These are phyloP conservation scores for Coniferiporia weirii DNA, from an alignment of 1,284 basidiomycete species.

Conservation along the genomic window DNA sequence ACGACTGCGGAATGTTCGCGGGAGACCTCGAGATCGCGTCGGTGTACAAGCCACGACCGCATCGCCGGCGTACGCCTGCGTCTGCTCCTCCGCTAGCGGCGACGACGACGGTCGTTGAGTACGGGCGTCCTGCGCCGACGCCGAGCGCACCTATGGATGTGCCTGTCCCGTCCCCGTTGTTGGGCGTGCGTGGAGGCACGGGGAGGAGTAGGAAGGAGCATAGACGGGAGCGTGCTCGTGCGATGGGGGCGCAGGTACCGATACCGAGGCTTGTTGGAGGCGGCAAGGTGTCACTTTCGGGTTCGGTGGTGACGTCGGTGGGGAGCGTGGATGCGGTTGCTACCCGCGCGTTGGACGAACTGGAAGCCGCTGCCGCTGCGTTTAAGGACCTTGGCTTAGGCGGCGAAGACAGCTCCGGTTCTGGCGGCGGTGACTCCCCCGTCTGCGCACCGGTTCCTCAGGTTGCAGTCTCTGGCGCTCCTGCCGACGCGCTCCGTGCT, in stretches of 20 bases:
- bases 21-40: conserved; percentile 61
- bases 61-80: conserved; percentile 32
- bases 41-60: conserved; percentile 67
- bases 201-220: conserved; percentile 4
- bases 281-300: neutral
- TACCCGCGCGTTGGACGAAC: too few species aligned
- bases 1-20: conserved; percentile 27
- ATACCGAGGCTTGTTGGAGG: neutral
- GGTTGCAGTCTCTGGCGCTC: too few species aligned
- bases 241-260: neutral
- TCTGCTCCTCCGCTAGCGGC: neutral
- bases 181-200: neutral
- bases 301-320: neutral
- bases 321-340: conserved; percentile 2
- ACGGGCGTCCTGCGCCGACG: neutral
- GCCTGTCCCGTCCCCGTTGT: neutral
- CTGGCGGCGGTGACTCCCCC: too few species aligned
- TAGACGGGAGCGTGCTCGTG: neutral
- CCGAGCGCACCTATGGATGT: conserved; percentile 8
- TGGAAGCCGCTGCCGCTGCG: too few species aligned
- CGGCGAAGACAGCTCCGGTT: too few species aligned
- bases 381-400: too few species aligned
- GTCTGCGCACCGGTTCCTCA: too few species aligned
- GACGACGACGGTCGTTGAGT: neutral
- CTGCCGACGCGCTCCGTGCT: too few species aligned